A percentile compares a stretch with the other conserved stretches of the same genome.
phyloP scores from a whole-genome alignment of 345 rosid genomes.

The Dipteronia sinensis region DNA sequence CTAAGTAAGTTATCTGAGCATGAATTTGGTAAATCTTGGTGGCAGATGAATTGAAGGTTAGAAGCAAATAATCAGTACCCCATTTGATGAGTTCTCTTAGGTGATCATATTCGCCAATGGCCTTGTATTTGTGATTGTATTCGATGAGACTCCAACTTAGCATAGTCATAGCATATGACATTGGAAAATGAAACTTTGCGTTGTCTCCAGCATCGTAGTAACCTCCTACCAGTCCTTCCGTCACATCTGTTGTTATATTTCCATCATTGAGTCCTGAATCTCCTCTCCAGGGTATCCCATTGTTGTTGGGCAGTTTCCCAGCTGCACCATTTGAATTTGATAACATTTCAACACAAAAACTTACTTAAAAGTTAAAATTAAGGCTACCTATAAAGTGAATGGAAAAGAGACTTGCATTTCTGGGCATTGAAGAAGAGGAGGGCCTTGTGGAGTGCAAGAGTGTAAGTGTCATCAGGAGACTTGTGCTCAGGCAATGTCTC shows the following conservation, averaged over 20 bases:
- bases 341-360: not conserved
- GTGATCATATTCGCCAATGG: constrained; percentile 63
- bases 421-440: constrained; percentile 90
- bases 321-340: constrained; percentile 42
- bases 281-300: constrained; percentile 74
- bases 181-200: constrained; percentile 79
- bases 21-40: constrained; percentile 57
- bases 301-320: constrained; percentile 68
- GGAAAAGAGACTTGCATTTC: constrained; percentile 56
- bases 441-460: constrained; percentile 76
- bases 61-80: constrained; percentile 88
- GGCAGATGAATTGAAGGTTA: constrained; percentile 74
- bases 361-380: too few relatives aligned
- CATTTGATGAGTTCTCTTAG: constrained; percentile 67
- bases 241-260: constrained; percentile 34
- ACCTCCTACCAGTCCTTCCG: constrained; percentile 74
- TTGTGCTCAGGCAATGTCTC: constrained; percentile 55
- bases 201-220: constrained; percentile 89
- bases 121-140: constrained; percentile 63
- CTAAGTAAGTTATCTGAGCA: constrained; percentile 42
- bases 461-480: constrained; percentile 61
- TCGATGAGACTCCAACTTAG: constrained; percentile 93
- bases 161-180: constrained; percentile 90
- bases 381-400: too few relatives aligned
- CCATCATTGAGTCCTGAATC: constrained; percentile 76